These are phyloP conservation scores for Penicillium palitans DNA, from an alignment of 2,329 filamentous ascomycete genomes.

Conservation along the genomic window DNA sequence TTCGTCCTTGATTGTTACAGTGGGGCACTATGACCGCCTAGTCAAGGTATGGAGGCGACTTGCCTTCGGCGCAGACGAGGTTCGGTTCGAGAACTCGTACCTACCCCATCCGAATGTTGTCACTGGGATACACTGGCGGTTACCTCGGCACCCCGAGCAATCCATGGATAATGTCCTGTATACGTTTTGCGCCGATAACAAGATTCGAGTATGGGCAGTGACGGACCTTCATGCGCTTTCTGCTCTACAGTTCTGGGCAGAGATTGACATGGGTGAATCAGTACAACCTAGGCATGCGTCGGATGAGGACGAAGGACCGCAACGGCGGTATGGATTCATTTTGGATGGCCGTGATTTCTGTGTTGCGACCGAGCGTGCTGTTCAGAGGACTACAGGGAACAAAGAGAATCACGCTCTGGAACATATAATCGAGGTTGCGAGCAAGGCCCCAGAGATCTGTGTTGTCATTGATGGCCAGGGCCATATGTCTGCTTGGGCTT, in stretches of 20 bases:
- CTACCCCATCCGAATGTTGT: slow-evolving; percentile 79
- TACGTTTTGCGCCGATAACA: slow-evolving; percentile 78
- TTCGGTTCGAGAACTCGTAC: slow-evolving; percentile 87
- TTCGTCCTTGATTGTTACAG: slow-evolving; percentile 80
- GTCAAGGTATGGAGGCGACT: slow-evolving; percentile 92
- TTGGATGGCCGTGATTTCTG: slow-evolving; percentile 80
- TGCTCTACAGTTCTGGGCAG: slow-evolving; percentile 75
- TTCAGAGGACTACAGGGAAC: slow-evolving; percentile 61
- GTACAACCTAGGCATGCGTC: slow-evolving; percentile 59
- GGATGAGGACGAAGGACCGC: slow-evolving; percentile 38
- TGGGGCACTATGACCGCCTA: slow-evolving; percentile 74
- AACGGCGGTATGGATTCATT: slow-evolving; percentile 70
- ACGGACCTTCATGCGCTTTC: slow-evolving; percentile 70
- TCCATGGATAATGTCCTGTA: slow-evolving; percentile 84
- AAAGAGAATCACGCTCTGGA: slow-evolving; percentile 72
- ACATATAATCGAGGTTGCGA: slow-evolving; percentile 82
- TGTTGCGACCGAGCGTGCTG: slow-evolving; percentile 72
- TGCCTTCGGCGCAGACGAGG: slow-evolving; percentile 78
- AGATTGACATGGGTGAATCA: slow-evolving; percentile 72
- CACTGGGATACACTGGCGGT: slow-evolving; percentile 83
- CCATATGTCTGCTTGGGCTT: slow-evolving; percentile 85
- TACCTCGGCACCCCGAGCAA: slow-evolving; percentile 73
- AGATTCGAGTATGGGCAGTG: slow-evolving; percentile 79
- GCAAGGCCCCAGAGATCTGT: slow-evolving; percentile 82
- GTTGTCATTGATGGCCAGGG: slow-evolving; percentile 81